A percentile compares a stretch with the other conserved stretches of the same genome.
Conservation (phyloP, 108 stramenopile genomes). For the Cyclotella atomus region DNA sequence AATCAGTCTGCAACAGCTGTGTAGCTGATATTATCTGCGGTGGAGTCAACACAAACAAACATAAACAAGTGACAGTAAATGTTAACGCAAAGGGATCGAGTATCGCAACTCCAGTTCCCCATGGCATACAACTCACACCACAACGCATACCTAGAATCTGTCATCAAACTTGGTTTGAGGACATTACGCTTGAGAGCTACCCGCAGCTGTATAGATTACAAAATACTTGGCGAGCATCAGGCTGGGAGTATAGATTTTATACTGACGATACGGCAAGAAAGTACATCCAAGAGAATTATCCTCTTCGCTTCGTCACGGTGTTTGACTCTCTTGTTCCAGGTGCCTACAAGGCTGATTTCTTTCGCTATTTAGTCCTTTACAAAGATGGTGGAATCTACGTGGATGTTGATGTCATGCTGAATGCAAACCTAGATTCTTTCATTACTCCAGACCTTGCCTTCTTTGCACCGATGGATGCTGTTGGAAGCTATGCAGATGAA, state of each 20-base stretch:
- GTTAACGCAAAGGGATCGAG: slow-evolving; percentile 14
- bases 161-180: slow-evolving; percentile 73
- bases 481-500: slow-evolving; percentile 48
- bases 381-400: slow-evolving; percentile 69
- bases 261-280: slow-evolving; percentile 40
- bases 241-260: slow-evolving; percentile 62
- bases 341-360: slow-evolving; percentile 69
- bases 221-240: slow-evolving; percentile 48
- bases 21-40: slow-evolving; percentile 39
- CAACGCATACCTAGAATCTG: slow-evolving; percentile 58
- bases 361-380: slow-evolving; percentile 62
- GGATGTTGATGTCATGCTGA: slow-evolving; percentile 65
- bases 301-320: slow-evolving; percentile 46
- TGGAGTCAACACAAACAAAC: slow-evolving; percentile 9
- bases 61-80: slow-evolving; percentile 28
- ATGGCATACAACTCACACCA: slow-evolving; percentile 8
- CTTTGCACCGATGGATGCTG: slow-evolving; percentile 61
- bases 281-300: slow-evolving; percentile 49
- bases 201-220: slow-evolving; percentile 57
- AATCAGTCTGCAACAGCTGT: slow-evolving; percentile 44
- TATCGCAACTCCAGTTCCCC: neutral
- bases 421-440: slow-evolving; percentile 59
- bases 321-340: slow-evolving; percentile 52
- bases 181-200: slow-evolving; percentile 47
- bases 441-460: slow-evolving; percentile 57